phyloP scores from a whole-genome alignment of 2,329 filamentous ascomycete species.

The Talaromyces sp. region DNA sequence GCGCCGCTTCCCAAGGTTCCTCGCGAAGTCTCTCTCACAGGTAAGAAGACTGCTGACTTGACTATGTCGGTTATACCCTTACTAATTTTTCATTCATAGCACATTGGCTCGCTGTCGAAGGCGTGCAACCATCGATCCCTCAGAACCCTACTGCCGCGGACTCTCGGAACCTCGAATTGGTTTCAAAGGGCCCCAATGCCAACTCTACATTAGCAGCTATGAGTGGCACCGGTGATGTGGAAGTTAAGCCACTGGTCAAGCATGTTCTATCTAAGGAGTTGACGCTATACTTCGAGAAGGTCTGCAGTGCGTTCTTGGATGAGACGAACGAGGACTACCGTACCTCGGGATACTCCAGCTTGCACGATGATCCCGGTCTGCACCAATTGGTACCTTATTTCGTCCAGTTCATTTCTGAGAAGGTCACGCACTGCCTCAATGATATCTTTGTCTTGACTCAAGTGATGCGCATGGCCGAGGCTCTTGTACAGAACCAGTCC shows the following conservation, averaged over 20 bases:
- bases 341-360: constrained; percentile 79
- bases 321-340: constrained; percentile 85
- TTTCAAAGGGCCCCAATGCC: constrained; percentile 86
- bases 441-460: constrained; percentile 85
- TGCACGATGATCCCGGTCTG: constrained; percentile 85
- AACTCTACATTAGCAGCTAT: constrained; percentile 83
- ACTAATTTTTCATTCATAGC: constrained; percentile 53
- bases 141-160: constrained; percentile 92
- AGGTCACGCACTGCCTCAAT: constrained; percentile 91
- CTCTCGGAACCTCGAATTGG: constrained; percentile 77
- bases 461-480: constrained; percentile 87
- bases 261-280: constrained; percentile 95
- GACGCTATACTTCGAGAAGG: constrained; percentile 95
- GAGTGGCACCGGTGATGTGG: constrained; percentile 78
- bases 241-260: constrained; percentile 88
- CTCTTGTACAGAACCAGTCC: constrained; percentile 79
- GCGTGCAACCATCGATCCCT: constrained; percentile 92
- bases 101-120: constrained; percentile 97
- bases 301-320: constrained; percentile 84
- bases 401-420: constrained; percentile 91
- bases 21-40: constrained; percentile 87
- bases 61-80: neutral
- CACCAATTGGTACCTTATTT: constrained; percentile 97
- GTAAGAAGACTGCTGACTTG: constrained; percentile 50
- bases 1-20: constrained; percentile 93